Conservation (phyloP, 768 basidiomycete genomes). For the Tylopilus plumbeoviolaceoides region DNA sequence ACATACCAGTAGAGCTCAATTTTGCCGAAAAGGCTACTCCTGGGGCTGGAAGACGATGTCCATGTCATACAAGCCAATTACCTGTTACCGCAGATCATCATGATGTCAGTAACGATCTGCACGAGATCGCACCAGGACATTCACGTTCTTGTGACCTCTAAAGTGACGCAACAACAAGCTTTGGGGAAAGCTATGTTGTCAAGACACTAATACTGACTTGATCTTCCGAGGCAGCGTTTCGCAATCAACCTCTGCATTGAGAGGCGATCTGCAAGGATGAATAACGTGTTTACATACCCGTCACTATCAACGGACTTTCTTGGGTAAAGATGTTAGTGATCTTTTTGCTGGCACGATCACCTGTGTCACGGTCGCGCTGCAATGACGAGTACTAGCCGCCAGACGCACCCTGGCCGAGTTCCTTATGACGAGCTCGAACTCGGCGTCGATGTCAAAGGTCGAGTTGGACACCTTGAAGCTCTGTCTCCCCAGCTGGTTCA, state of each 20-base stretch:
- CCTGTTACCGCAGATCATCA: conserved; percentile 45
- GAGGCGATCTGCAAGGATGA: no score
- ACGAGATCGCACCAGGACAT: conserved; percentile 1
- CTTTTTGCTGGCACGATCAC: conserved; percentile 90
- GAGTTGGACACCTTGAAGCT: conserved; percentile 82
- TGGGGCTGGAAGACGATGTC: conserved; percentile 92
- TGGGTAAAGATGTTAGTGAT: conserved; percentile 82
- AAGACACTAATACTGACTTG: conserved; percentile 55
- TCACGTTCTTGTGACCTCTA: conserved; percentile 96
- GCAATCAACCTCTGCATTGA: conserved; percentile 28
- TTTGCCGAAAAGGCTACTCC: conserved; percentile 91
- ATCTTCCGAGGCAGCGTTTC: conserved; percentile 93
- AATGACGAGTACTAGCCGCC: conserved; percentile 79
- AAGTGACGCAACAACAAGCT: conserved; percentile 97
- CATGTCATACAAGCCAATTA: conserved; percentile 97
- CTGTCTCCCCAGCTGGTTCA: conserved; percentile 43
- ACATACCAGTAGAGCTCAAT: conserved; percentile 95
- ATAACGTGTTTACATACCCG: no score
- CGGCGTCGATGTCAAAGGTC: conserved; percentile 80
- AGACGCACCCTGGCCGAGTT: conserved; percentile 94
- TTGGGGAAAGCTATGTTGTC: background rate
- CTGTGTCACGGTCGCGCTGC: conserved; percentile 82
- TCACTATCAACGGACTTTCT: no score
- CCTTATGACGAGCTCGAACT: conserved; percentile 95
- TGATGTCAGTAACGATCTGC: no score